Evolutionary conservation across 768 basidiomycete genomes (phyloP), one percentile per base, ranked within the genome.

Genomic region (Mycena polygramma): DNA sequence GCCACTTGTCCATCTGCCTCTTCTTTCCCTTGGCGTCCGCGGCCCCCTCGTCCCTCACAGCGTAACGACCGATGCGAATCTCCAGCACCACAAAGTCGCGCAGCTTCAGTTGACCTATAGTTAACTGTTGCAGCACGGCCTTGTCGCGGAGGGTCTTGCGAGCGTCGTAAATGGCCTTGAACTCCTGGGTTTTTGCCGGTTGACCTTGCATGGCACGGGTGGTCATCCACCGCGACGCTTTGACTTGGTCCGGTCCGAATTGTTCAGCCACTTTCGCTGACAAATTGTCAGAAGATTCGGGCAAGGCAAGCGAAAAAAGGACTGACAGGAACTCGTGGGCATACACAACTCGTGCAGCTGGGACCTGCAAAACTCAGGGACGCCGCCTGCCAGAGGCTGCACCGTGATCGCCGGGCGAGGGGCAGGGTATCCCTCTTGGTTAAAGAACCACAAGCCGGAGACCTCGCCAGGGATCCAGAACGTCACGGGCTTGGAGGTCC

Each of bases 401-500:
- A 62, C 13, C 20, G 48, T 62, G 9, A 62, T 17, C 1, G 48
- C 60, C 35, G 22, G 2, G 1, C 60, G 46, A 2, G 10, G 2
- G 8, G 60, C 37, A 8, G 48, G 48, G 4, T 17, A 36, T 20
- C 60, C 60, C 5, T 46, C 24, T 2, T 7, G 2, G 24, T 62
- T 48, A 20, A 51, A 49, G 35, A 30, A 62, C 60, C 60, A 62
- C 8, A 3, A 6, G 5, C 11, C 2, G 2, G 48, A 46, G 19
- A 62, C 11, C 20, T 62, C 48, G 17, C 60, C 48, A 5, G 17
- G 8, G 11, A 62, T n/a, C 60, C 60, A 62, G 22, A 62, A 22
- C 4, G 22, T 10, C 24, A 62, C 2, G 3, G 60, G 60, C 10
- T 20, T 51, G 8, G 48, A 36, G 2, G 35, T 62, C 20, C 49